Conservation (phyloP, 1,284 basidiomycete species). For the Cutaneotrichosporon curvatum region DNA sequence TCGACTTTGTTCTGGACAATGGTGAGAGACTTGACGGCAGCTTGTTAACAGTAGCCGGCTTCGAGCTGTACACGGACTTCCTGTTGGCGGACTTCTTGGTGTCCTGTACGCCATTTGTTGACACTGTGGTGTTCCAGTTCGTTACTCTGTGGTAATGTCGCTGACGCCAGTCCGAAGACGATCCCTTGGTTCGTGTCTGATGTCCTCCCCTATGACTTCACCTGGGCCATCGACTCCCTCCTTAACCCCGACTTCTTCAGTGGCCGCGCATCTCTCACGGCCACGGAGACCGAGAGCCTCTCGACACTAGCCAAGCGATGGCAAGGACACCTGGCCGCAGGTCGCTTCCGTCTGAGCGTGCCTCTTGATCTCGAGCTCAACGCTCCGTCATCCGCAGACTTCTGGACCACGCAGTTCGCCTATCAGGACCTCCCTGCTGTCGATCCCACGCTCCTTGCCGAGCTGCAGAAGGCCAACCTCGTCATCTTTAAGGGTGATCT, state of each 20-base stretch:
- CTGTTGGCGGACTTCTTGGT: constrained; percentile 91
- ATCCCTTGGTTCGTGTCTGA: constrained; percentile 87
- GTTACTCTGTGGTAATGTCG: constrained; percentile 29
- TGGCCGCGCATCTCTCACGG: constrained; percentile 50
- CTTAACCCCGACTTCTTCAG: constrained; percentile 53
- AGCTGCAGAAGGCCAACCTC: constrained; percentile 61
- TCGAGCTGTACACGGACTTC: constrained; percentile 92
- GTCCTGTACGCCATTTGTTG: constrained; percentile 73
- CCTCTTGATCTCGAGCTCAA: constrained; percentile 62
- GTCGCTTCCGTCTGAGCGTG: constrained; percentile 67
- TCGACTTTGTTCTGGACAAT: constrained; percentile 91
- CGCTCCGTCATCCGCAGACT: constrained; percentile 50
- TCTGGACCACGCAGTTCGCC: constrained; percentile 77
- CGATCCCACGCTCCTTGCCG: constrained; percentile 56
- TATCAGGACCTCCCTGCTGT: constrained; percentile 69
- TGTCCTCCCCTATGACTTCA: constrained; percentile 73
- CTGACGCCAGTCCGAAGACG: constrained; percentile 61
- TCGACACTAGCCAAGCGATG: constrained; percentile 63
- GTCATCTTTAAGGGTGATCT: constrained; percentile 96
- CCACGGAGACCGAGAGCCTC: constrained; percentile 46
- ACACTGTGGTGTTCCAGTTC: constrained; percentile 79
- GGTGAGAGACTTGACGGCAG: constrained; percentile 45
- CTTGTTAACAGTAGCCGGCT: constrained; percentile 63
- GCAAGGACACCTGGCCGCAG: constrained; percentile 61
- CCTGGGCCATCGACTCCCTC: constrained; percentile 50